Conservation (phyloP, 768 basidiomycete species). For the Rhizopogon vinicolor region DNA sequence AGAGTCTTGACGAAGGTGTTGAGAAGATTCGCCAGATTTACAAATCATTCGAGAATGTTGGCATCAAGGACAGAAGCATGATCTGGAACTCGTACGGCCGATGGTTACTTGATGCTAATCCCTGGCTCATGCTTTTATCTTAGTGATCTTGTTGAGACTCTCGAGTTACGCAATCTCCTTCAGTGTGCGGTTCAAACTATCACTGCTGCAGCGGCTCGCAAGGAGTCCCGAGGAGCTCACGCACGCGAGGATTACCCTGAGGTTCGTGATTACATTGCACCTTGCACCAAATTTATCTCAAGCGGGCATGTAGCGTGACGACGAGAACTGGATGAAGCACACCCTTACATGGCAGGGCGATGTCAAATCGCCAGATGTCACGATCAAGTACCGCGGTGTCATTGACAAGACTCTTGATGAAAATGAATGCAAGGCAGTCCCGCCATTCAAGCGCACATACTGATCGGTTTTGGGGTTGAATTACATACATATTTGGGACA, state of each 20-base stretch:
- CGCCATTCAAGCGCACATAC: slow-evolving; percentile 97
- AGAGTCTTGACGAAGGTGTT: slow-evolving; percentile 89
- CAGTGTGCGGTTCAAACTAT: slow-evolving; percentile 97
- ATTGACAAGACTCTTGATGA: slow-evolving; percentile 87
- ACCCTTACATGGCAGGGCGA: slow-evolving; percentile 92
- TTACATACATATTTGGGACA: background rate
- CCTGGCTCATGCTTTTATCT: slow-evolving; percentile 5
- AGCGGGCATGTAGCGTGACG: slow-evolving; percentile 66
- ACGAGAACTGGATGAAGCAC: slow-evolving; percentile 92
- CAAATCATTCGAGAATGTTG: slow-evolving; percentile 84
- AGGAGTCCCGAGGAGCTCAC: slow-evolving; percentile 98
- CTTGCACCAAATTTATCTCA: slow-evolving; percentile 1
- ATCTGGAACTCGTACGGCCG: slow-evolving; percentile 96
- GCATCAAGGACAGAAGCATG: slow-evolving; percentile 98
- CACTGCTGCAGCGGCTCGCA: slow-evolving; percentile 85
- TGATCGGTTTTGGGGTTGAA: slow-evolving; percentile 25
- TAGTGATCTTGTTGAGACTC: slow-evolving; percentile 94
- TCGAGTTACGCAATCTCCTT: slow-evolving; percentile 93
- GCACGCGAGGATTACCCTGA: slow-evolving; percentile 99
- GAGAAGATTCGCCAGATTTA: slow-evolving; percentile 81
- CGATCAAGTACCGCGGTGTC: slow-evolving; percentile 85
- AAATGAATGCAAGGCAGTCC: slow-evolving; percentile 94
- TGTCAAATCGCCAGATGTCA: slow-evolving; percentile 71
- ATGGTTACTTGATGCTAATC: background rate
- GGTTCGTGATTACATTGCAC: slow-evolving; percentile 33